These are phyloP conservation scores for Kodamaea sagamina DNA, from an alignment of 805 yeast species.

Conservation along the genomic window DNA sequence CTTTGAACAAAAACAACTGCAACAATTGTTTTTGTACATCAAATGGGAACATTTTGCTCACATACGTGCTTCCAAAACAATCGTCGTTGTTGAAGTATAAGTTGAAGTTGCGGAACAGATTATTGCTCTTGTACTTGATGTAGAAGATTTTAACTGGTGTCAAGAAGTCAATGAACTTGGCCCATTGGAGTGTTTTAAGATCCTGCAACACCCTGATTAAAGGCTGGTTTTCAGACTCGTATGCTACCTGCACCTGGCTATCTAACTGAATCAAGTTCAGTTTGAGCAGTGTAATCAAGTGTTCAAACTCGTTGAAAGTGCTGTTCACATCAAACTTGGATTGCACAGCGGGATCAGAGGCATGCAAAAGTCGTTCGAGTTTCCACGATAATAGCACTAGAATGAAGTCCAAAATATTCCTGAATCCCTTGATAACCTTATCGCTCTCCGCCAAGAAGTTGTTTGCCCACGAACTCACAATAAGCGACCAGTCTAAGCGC, in stretches of 20 bases:
- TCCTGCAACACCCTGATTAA: conserved; percentile 26
- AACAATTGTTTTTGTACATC: conserved; percentile 35
- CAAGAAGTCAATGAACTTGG: conserved; percentile 34
- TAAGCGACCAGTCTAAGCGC: conserved; percentile 21
- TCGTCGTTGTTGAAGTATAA: conserved; percentile 29
- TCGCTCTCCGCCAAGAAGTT: conserved; percentile 19
- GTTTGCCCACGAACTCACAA: conserved; percentile 24
- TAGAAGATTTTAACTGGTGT: conserved; percentile 37
- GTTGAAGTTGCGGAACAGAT: conserved; percentile 30
- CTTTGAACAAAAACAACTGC: conserved; percentile 50
- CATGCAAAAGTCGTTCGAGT: conserved; percentile 33
- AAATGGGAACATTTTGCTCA: conserved; percentile 27
- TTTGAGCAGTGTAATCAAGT: conserved; percentile 17
- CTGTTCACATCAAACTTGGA: conserved; percentile 24
- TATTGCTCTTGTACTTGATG: conserved; percentile 26
- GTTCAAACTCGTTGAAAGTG: conserved; percentile 23
- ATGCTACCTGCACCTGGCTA: conserved; percentile 8
- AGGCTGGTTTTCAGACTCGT: conserved; percentile 4
- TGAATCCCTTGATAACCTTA: conserved; percentile 19
- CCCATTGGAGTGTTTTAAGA: conserved; percentile 25
- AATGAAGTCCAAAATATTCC: conserved; percentile 26
- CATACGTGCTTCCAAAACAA: conserved; percentile 19
- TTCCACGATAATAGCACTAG: conserved; percentile 35
- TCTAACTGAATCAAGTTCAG: conserved; percentile 5
- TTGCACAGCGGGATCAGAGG: conserved; percentile 23